Evolutionary conservation across 352 stramenopile species (phyloP), one percentile per base, ranked within the genome.

Genomic region (Ochromonadaceae sp.): DNA sequence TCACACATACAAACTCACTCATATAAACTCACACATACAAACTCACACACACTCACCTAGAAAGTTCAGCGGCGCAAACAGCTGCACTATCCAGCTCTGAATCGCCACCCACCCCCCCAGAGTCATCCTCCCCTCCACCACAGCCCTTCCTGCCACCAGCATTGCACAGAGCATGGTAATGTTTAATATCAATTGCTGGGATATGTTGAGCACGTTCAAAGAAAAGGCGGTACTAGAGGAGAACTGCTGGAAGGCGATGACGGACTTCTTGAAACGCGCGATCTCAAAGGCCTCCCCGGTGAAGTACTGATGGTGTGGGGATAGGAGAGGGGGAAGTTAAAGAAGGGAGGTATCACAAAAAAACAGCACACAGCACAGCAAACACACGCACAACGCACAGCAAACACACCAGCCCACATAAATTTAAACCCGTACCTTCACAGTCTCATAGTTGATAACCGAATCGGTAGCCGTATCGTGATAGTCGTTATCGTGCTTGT

Each of bases 371-470:
- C 22, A 44, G 17, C 40, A 44, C 17, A 17, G 22, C 40, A 20
- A 44, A 44, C 40, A n/a, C n/a, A n/a, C n/a, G n/a, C n/a, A n/a
- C n/a, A n/a, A n/a, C n/a, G n/a, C n/a, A n/a, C n/a, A n/a, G n/a
- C n/a, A n/a, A n/a, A n/a, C n/a, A n/a, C n/a, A n/a, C n/a, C n/a
- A n/a, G n/a, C n/a, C n/a, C n/a, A n/a, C n/a, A 66, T 97, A 97
- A 56, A 95, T 95, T 72, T n/a, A n/a, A n/a, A n/a, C n/a, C n/a
- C n/a, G n/a, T n/a, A n/a, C n/a, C n/a, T 98, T 98, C 65, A 98
- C 92, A 4, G 88, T 96, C 74, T 98, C 92, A 72, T 95, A 97
- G 70, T 97, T 97, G 31, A 96, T 78, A n/a, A 97, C 71, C 38
- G 81, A 87, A 71, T 98, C 92, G 2, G 89, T 97, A 36, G 86